Percentiles rank a stretch among this genome's conserved stretches.
phyloP scores from a whole-genome alignment of 2,329 filamentous ascomycete genomes.

The Lasiodiplodia sp. region DNA sequence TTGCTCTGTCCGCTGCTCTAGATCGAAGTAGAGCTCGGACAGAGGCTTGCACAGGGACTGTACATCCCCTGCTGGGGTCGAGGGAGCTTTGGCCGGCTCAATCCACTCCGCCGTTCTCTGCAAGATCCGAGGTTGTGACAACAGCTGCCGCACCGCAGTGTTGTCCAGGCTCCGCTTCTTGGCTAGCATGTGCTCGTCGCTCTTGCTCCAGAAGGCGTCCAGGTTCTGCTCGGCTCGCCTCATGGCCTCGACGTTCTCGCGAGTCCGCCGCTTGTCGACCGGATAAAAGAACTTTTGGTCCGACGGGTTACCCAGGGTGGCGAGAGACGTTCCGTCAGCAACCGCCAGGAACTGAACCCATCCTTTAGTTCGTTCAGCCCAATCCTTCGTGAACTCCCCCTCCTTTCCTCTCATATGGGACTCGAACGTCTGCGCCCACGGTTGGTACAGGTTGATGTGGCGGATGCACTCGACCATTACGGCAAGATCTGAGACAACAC shows the following conservation, averaged over 20 bases:
- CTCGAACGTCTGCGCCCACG: slow-evolving; percentile 57
- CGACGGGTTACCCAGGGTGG: slow-evolving; percentile 43
- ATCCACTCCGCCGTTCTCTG: slow-evolving; percentile 60
- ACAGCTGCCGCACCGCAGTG: slow-evolving; percentile 36
- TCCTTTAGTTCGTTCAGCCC: slow-evolving; percentile 14
- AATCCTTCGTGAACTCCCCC: slow-evolving; percentile 9
- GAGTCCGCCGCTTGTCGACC: slow-evolving; percentile 55
- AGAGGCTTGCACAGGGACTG: slow-evolving; percentile 33
- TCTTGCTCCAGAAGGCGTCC: slow-evolving; percentile 55
- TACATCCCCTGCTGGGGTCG: not conserved
- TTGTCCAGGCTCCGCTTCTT: slow-evolving; percentile 22
- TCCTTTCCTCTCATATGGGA: slow-evolving; percentile 24
- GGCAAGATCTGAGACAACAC: slow-evolving; percentile 54
- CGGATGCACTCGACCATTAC: slow-evolving; percentile 54
- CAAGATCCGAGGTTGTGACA: slow-evolving; percentile 44
- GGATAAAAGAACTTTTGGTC: slow-evolving; percentile 57
- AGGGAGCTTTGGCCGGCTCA: slow-evolving; percentile 39
- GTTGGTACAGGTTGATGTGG: slow-evolving; percentile 57
- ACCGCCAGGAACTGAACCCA: slow-evolving; percentile 25
- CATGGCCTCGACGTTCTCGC: slow-evolving; percentile 54
- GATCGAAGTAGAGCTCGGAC: slow-evolving; percentile 38
- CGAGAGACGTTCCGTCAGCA: slow-evolving; percentile 21
- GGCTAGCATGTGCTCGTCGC: slow-evolving; percentile 39
- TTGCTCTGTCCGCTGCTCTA: slow-evolving; percentile 31
- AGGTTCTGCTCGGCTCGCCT: slow-evolving; percentile 57